Evolutionary conservation across 1,284 basidiomycete genomes (phyloP).

Genomic region (Calocybe gambosa): DNA sequence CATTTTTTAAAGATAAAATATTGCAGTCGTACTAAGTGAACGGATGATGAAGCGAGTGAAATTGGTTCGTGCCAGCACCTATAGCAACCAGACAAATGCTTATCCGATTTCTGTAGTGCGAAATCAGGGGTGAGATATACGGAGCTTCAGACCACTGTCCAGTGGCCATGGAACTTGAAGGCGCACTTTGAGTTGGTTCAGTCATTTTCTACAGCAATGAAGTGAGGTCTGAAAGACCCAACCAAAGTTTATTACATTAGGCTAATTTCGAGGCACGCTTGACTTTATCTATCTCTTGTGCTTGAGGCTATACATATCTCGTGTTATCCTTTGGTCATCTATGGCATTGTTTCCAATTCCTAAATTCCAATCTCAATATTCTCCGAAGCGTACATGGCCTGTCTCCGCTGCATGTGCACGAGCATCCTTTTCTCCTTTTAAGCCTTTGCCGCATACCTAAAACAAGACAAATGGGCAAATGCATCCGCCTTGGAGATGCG

Average conservation of each 20-base stretch:
- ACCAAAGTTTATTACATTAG: too few relatives aligned
- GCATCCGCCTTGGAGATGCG: neutral
- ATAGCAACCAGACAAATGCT: slow-evolving; percentile 4
- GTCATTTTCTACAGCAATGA: too few relatives aligned
- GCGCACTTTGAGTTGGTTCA: neutral
- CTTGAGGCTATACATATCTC: neutral
- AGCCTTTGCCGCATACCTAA: slow-evolving; percentile 67
- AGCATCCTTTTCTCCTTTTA: slow-evolving; percentile 92
- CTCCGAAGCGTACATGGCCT: slow-evolving; percentile 84
- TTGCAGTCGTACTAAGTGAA: slow-evolving; percentile 65
- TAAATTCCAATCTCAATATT: slow-evolving; percentile 50
- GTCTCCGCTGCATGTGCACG: slow-evolving; percentile 81
- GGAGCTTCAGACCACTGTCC: slow-evolving; percentile 84
- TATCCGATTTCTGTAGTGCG: slow-evolving; percentile 38
- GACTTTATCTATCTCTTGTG: neutral
- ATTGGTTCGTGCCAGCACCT: slow-evolving; percentile 32
- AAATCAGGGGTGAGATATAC: slow-evolving; percentile 79
- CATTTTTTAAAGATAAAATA: neutral
- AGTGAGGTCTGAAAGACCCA: neutral
- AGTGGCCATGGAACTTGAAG: slow-evolving; percentile 60
- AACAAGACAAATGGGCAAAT: neutral
- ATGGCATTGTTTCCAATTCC: neutral
- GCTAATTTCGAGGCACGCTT: too few relatives aligned
- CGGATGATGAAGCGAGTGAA: slow-evolving; percentile 56
- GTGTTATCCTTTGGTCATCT: neutral